phyloP scores from a whole-genome alignment of 768 basidiomycete genomes.

The Xerocomus potaroensis region DNA sequence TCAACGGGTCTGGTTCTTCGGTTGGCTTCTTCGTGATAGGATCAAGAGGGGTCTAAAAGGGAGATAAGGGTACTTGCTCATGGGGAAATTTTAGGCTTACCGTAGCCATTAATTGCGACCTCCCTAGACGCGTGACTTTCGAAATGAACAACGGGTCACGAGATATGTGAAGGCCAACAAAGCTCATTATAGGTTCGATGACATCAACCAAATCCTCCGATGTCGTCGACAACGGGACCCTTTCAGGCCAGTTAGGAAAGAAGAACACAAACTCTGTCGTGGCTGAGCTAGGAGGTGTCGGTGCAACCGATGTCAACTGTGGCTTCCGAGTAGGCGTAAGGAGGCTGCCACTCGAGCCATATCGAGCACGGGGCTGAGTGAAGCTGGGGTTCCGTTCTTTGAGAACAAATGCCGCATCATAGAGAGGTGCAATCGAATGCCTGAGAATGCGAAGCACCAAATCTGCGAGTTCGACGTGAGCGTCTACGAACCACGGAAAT shows the following conservation, averaged over 20 bases:
- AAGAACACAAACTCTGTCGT: conserved; percentile 84
- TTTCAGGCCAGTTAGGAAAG: conserved; percentile 78
- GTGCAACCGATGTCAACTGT: conserved; percentile 70
- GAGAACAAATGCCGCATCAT: conserved; percentile 43
- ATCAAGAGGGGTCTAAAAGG: conserved; percentile 44
- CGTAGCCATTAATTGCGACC: conserved; percentile 53
- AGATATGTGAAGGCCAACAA: conserved; percentile 76
- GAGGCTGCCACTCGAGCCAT: conserved; percentile 51
- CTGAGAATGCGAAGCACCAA: conserved; percentile 74
- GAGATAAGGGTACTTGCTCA: conserved; percentile 5
- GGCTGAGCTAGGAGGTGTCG: conserved; percentile 74
- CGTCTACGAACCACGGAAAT: conserved; percentile 82
- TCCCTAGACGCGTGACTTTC: conserved; percentile 77
- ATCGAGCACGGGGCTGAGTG: conserved; percentile 58
- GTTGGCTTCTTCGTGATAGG: conserved; percentile 56
- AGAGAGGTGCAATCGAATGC: conserved; percentile 65
- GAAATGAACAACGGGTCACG: conserved; percentile 75
- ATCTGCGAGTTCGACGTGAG: conserved; percentile 81
- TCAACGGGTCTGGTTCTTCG: conserved; percentile 49
- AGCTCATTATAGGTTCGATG: conserved; percentile 73
- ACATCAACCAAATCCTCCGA: conserved; percentile 71
- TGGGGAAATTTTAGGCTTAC: conserved; percentile 31
- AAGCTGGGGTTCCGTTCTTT: conserved; percentile 65
- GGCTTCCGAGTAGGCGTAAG: conserved; percentile 55
- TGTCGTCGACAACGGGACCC: conserved; percentile 59